phyloP scores from a whole-genome alignment of 768 basidiomycete genomes.

The Trametes gibbosa region DNA sequence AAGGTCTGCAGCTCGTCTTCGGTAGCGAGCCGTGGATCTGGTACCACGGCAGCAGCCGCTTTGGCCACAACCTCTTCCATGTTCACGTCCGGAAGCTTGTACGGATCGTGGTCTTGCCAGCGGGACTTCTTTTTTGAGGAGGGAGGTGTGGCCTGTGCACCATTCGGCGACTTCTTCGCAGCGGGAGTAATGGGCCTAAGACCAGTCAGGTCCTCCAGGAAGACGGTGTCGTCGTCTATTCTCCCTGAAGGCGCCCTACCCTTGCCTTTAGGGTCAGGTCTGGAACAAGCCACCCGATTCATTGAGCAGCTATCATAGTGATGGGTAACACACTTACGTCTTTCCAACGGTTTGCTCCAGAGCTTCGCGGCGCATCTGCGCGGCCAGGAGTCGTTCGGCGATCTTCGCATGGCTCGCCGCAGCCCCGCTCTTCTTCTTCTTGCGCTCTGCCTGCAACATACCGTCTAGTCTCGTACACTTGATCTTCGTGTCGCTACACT shows the following conservation, averaged over 20 bases:
- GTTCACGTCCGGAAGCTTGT: constrained; percentile 83
- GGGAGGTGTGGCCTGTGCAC: constrained; percentile 36
- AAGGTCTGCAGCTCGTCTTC: constrained; percentile 92
- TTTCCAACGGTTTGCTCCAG: constrained; percentile 55
- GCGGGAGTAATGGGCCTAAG: constrained; percentile 53
- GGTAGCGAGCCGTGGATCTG: constrained; percentile 92
- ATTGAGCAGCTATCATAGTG: background rate
- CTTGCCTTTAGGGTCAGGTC: constrained; percentile 38
- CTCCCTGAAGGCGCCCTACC: constrained; percentile 45
- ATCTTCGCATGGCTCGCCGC: constrained; percentile 80
- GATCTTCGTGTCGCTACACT: constrained; percentile 26
- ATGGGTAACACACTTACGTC: constrained; percentile 35
- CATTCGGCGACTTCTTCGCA: constrained; percentile 1
- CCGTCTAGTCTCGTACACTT: background rate
- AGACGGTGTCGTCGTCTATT: constrained; percentile 74
- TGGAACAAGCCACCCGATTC: background rate
- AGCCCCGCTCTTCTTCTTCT: constrained; percentile 88
- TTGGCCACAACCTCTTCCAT: constrained; percentile 60
- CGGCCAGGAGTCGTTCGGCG: constrained; percentile 89
- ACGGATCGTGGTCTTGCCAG: constrained; percentile 85
- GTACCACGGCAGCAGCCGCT: constrained; percentile 56
- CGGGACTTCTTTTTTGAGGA: constrained; percentile 59
- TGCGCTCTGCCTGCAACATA: constrained; percentile 68
- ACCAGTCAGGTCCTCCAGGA: constrained; percentile 80
- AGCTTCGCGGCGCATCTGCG: constrained; percentile 89